Evolutionary conservation across 2,329 filamentous ascomycete species (phyloP).

Genomic region (Orbilia ellipsospora): DNA sequence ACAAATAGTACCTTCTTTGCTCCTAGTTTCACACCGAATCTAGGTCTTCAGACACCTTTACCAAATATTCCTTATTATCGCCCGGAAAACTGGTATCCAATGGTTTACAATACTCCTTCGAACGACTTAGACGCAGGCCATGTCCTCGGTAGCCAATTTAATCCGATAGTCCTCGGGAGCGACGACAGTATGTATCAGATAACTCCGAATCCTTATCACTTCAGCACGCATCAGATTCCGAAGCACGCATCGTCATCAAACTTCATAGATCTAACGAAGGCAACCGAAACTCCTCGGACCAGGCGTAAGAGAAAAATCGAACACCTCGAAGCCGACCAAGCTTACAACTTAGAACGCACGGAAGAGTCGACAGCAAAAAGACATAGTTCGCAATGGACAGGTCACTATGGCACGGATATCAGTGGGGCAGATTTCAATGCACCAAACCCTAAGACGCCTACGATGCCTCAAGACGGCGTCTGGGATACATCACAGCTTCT

Average conservation of each 20-base stretch:
- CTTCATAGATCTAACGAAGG: neutral
- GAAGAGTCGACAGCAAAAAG: neutral
- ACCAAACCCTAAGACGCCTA: slow-evolving; percentile 7
- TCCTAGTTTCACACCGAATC: neutral
- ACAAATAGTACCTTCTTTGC: neutral
- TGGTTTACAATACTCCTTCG: no score
- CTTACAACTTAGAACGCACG: neutral
- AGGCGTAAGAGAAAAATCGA: neutral
- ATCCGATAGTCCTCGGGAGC: slow-evolving; percentile 12
- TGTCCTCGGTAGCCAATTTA: neutral
- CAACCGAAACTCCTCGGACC: neutral
- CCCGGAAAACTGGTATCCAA: neutral
- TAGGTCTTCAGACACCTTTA: neutral
- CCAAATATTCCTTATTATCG: neutral
- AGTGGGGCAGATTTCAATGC: neutral
- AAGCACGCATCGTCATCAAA: neutral
- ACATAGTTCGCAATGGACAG: neutral
- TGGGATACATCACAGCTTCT: neutral
- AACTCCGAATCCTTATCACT: neutral
- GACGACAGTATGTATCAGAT: slow-evolving; percentile 4
- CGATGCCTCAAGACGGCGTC: neutral
- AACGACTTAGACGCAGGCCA: no score
- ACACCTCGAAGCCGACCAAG: neutral
- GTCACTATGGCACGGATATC: no score
- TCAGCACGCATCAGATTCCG: neutral